Conservation (phyloP, 1,284 basidiomycete species). For the Takashimella koratensis region DNA sequence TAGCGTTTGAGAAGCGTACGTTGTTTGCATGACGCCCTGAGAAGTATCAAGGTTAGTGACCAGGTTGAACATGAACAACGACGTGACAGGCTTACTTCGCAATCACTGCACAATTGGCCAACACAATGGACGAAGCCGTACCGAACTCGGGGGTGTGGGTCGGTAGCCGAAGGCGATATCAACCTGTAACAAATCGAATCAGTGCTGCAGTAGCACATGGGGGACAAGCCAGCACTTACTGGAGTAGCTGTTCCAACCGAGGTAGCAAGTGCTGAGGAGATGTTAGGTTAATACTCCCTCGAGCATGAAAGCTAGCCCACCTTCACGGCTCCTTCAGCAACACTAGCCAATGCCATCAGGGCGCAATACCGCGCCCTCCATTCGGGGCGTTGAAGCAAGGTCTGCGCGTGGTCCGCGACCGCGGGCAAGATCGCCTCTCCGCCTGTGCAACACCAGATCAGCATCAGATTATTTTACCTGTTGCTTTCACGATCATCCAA, state of each 20-base stretch:
- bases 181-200: too few relatives aligned
- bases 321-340: conserved; percentile 31
- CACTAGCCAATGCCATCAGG: conserved; percentile 55
- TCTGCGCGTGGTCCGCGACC: conserved; percentile 71
- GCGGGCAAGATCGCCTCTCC: conserved; percentile 66
- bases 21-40: conserved; percentile 30
- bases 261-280: not conserved
- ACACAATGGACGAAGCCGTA: conserved; percentile 83
- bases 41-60: conserved; percentile 5
- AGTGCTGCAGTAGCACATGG: too few relatives aligned
- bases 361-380: conserved; percentile 78
- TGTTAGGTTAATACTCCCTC: too few relatives aligned
- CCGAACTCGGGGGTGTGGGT: conserved; percentile 73
- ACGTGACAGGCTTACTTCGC: conserved; percentile 56
- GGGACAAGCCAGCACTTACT: not conserved
- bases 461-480: too few relatives aligned
- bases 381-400: conserved; percentile 65
- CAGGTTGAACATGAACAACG: too few relatives aligned
- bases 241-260: not conserved
- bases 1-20: conserved; percentile 48
- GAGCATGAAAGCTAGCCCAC: conserved; percentile 5
- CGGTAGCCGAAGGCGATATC: conserved; percentile 68
- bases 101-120: conserved; percentile 76
- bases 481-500: not conserved
- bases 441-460: not conserved